phyloP scores from a whole-genome alignment of 176 grass and related monocot species.

The Rhynchospora tenuis region DNA sequence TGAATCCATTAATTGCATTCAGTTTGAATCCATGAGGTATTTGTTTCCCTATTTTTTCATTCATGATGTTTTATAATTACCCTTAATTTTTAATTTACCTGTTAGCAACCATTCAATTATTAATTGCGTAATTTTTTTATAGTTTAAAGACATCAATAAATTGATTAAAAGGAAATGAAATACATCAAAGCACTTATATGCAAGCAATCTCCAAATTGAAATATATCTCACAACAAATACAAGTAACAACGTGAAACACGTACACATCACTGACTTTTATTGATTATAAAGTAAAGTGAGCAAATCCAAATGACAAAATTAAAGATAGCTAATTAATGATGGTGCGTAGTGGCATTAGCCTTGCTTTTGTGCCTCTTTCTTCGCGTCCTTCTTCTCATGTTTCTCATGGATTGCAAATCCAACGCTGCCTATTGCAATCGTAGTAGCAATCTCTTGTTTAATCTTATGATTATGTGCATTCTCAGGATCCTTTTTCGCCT shows the following conservation, averaged over 20 bases:
- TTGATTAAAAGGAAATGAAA: not conserved
- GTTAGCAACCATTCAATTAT: too few relatives aligned
- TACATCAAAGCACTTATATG: not conserved
- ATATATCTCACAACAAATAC: not conserved
- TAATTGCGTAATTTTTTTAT: too few relatives aligned
- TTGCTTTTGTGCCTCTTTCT: not conserved
- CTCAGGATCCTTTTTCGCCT: slow-evolving; percentile 62
- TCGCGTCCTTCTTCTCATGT: slow-evolving; percentile 55
- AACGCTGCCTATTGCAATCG: slow-evolving; percentile 28
- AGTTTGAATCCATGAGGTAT: too few relatives aligned
- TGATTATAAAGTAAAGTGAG: not conserved
- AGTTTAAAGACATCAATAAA: not conserved
- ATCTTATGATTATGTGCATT: slow-evolving; percentile 42
- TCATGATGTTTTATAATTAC: too few relatives aligned
- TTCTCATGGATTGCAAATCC: slow-evolving; percentile 58
- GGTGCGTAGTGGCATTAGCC: not conserved
- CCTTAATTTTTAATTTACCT: too few relatives aligned
- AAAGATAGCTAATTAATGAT: not conserved
- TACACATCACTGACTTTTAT: not conserved
- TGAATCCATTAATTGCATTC: too few relatives aligned
- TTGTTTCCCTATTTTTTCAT: too few relatives aligned
- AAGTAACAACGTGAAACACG: not conserved
- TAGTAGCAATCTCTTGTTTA: slow-evolving; percentile 51
- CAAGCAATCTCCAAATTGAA: not conserved
- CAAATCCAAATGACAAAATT: not conserved